phyloP scores from a whole-genome alignment of 495 filamentous ascomycete genomes.

The Oleoguttula mirabilis region DNA sequence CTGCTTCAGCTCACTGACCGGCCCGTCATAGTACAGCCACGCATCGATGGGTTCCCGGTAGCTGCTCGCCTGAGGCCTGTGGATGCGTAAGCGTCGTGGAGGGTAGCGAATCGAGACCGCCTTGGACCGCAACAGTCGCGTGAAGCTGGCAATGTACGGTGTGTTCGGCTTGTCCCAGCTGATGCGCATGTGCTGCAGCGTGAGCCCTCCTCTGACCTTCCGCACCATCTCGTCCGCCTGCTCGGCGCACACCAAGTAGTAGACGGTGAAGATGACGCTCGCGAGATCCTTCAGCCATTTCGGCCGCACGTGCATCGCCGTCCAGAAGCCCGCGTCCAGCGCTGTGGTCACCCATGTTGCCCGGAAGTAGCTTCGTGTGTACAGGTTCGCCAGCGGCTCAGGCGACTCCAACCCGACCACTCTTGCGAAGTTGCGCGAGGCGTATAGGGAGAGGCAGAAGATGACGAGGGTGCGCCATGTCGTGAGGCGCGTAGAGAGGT shows the following conservation, averaged over 20 bases:
- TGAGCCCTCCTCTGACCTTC: constrained; percentile 72
- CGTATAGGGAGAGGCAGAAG: constrained; percentile 83
- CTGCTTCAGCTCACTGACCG: constrained; percentile 59
- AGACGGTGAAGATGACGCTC: constrained; percentile 69
- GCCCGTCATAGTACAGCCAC: constrained; percentile 92
- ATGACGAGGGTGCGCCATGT: constrained; percentile 81
- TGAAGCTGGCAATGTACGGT: constrained; percentile 63
- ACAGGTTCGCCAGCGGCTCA: constrained; percentile 88
- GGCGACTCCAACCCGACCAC: constrained; percentile 83
- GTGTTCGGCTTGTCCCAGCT: constrained; percentile 92
- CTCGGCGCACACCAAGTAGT: constrained; percentile 87
- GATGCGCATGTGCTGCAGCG: constrained; percentile 80
- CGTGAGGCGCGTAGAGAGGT: constrained; percentile 57
- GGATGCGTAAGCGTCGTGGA: constrained; percentile 71
- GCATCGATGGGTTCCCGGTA: constrained; percentile 73
- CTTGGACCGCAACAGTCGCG: constrained; percentile 59
- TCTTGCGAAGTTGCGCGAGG: constrained; percentile 83
- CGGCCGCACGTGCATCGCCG: constrained; percentile 77
- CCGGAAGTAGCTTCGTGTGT: constrained; percentile 87
- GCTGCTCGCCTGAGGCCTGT: constrained; percentile 59
- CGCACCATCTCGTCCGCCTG: constrained; percentile 93
- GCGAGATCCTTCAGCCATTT: constrained; percentile 75
- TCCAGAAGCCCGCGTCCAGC: constrained; percentile 95
- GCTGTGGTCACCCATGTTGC: constrained; percentile 96
- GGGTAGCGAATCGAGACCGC: constrained; percentile 54